A percentile compares a stretch with the other conserved stretches of the same genome.
phyloP scores from a whole-genome alignment of 192 early-diverging fungal genomes.

The Backusella psychrophila region DNA sequence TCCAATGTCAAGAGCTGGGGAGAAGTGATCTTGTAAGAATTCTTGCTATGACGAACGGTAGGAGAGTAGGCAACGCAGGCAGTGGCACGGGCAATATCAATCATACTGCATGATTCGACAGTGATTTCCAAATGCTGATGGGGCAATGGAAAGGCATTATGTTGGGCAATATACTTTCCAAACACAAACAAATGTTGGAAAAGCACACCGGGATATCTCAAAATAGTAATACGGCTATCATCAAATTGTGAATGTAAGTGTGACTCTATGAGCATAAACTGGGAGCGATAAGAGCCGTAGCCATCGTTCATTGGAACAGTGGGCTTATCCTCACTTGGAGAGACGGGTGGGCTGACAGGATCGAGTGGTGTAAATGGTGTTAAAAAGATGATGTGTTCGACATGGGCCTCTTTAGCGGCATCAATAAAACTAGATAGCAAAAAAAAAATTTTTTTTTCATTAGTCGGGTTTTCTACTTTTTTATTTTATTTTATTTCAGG shows the following conservation, averaged over 20 bases:
- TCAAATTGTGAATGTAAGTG: slow-evolving; percentile 26
- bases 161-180: slow-evolving; percentile 33
- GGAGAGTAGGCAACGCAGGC: slow-evolving; percentile 32
- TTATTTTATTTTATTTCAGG: slow-evolving; percentile 5
- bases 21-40: slow-evolving; percentile 31
- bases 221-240: slow-evolving; percentile 27
- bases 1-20: slow-evolving; percentile 37
- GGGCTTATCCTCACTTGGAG: neutral
- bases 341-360: slow-evolving; percentile 7
- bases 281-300: slow-evolving; percentile 22
- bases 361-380: slow-evolving; percentile 35
- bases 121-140: slow-evolving; percentile 31
- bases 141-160: slow-evolving; percentile 35
- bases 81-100: slow-evolving; percentile 36
- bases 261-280: slow-evolving; percentile 33
- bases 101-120: slow-evolving; percentile 35
- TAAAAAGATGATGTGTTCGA: slow-evolving; percentile 36
- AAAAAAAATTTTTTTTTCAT: slow-evolving; percentile 15
- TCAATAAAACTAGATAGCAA: slow-evolving; percentile 29
- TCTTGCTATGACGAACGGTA: slow-evolving; percentile 17
- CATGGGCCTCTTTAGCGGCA: slow-evolving; percentile 36
- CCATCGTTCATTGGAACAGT: neutral
- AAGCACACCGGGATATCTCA: slow-evolving; percentile 39
- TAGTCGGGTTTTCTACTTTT: neutral
- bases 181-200: slow-evolving; percentile 40